phyloP scores from a whole-genome alignment of 768 basidiomycete genomes.

The Hericium alpestre region DNA sequence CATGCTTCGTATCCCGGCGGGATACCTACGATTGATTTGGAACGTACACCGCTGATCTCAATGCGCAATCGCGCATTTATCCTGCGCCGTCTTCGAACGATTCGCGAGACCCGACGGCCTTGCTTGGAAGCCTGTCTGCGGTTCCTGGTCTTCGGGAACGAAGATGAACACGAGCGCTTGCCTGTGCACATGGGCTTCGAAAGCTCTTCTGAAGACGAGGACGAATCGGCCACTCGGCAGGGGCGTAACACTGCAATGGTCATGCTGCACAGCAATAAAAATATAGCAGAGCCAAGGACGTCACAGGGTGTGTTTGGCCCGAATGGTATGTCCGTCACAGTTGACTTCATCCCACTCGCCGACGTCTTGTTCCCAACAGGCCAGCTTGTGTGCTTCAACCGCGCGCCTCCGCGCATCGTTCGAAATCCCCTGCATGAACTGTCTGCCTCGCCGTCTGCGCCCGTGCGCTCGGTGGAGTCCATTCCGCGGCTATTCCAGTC shows the following conservation, averaged over 20 bases:
- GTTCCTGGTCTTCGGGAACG: constrained; percentile 66
- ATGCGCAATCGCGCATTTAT: constrained; percentile 70
- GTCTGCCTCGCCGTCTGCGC: constrained; percentile 26
- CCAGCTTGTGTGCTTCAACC: constrained; percentile 80
- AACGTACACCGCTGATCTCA: constrained; percentile 72
- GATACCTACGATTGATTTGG: constrained; percentile 69
- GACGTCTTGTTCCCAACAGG: constrained; percentile 34
- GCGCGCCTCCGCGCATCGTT: constrained; percentile 61
- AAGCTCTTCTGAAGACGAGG: constrained; percentile 59
- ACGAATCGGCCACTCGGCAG: constrained; percentile 24
- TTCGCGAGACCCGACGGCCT: constrained; percentile 65
- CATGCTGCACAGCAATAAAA: constrained; percentile 56
- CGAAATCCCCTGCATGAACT: constrained; percentile 43
- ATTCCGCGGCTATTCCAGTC: constrained; percentile 39
- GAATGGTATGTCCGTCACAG: constrained; percentile 44
- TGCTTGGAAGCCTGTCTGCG: constrained; percentile 78
- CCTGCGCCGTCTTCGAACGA: constrained; percentile 60
- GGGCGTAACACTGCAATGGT: constrained; percentile 41
- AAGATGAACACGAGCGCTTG: constrained; percentile 38
- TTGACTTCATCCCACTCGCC: neutral
- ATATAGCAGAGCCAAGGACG: constrained; percentile 73
- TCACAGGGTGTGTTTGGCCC: constrained; percentile 86
- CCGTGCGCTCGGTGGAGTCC: constrained; percentile 15
- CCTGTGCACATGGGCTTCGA: constrained; percentile 39
- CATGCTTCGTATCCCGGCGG: constrained; percentile 49